Evolutionary conservation across 345 rosid species (phyloP), one percentile per base, ranked within the genome.

Genomic region (Iberis pinnata): DNA sequence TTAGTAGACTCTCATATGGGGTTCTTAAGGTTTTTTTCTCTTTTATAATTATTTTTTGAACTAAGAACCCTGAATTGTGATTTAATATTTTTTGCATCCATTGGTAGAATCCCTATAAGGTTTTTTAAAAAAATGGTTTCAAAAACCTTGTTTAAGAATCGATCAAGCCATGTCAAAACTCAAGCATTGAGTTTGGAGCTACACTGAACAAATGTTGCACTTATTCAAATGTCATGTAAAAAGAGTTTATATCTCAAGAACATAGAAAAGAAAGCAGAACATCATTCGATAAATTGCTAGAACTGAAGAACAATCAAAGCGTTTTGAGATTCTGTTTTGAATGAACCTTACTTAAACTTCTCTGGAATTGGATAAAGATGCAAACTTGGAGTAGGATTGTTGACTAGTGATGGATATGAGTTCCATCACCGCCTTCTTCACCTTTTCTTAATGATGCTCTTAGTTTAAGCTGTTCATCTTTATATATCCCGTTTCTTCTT

Each of bases 391-490:
- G 29, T 49, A 55, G 48, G 43, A 31, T 9, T 6, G 25, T 20
- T 10, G 69, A 59, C 51, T 58, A 69, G 13, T 82, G 94, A 69
- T 70, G 78, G 19, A 49, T 31, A 35, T 49, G 68, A 68, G 58
- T 47, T 9, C 62, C 82, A 31, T 71, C 84, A 20, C 55, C 87
- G 2, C 59, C 83, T 0, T 73, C 78, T 52, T 74, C 79, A 47
- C 18, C 73, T 59, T 82, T 83, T 43, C 75, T 78, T 0, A 82
- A 69, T 27, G 89, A 95, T n/a, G 98, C 90, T 48, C 96, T 72
- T 59, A 88, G 64, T 59, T 85, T 83, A 18, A 96, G 96, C 72
- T 92, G 90, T 73, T 92, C 98, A 75, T 92, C 98, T 74, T 92
- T 92, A 74, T 92, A 92, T 48, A 92, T 80, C 35, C 95, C 77